These are phyloP conservation scores for Colletotrichum sp. DNA, from an alignment of 2,329 filamentous ascomycete genomes.

Conservation along the genomic window DNA sequence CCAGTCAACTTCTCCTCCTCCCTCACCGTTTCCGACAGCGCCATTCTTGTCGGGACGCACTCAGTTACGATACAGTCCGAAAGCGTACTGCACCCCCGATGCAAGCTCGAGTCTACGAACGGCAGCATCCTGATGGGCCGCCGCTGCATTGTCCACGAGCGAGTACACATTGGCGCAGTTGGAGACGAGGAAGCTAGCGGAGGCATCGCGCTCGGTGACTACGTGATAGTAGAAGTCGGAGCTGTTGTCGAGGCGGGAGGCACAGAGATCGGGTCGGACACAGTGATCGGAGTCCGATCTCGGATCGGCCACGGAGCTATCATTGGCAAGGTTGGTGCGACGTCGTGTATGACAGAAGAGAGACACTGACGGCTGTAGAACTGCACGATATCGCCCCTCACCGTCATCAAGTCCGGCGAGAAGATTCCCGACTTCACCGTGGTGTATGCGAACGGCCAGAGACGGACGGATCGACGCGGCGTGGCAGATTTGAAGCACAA, in stretches of 20 bases:
- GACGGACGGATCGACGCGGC: constrained; percentile 63
- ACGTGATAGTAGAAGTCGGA: constrained; percentile 66
- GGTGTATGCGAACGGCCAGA: constrained; percentile 68
- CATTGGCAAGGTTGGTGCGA: constrained; percentile 60
- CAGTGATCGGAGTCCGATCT: constrained; percentile 63
- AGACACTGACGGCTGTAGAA: constrained; percentile 47
- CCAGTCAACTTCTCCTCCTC: constrained; percentile 67
- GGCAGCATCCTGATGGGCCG: constrained; percentile 83
- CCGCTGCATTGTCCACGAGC: constrained; percentile 82
- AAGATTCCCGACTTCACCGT: constrained; percentile 71
- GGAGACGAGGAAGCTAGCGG: constrained; percentile 37
- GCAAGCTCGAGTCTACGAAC: constrained; percentile 76
- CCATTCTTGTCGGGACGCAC: constrained; percentile 72
- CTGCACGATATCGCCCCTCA: constrained; percentile 73
- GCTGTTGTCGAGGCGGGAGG: constrained; percentile 66
- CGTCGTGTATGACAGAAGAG: not conserved
- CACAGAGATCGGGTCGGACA: constrained; percentile 66
- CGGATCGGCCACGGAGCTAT: constrained; percentile 64
- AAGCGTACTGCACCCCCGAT: constrained; percentile 85
- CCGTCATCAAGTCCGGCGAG: constrained; percentile 61
- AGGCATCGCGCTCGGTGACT: constrained; percentile 65
- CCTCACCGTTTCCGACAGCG: constrained; percentile 66
- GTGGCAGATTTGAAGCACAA: constrained; percentile 68
- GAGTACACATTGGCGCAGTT: constrained; percentile 57
- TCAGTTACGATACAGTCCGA: constrained; percentile 80